Evolutionary conservation across 768 basidiomycete genomes (phyloP), one percentile per base, ranked within the genome.

Genomic region (Leccinum subtestaceum): DNA sequence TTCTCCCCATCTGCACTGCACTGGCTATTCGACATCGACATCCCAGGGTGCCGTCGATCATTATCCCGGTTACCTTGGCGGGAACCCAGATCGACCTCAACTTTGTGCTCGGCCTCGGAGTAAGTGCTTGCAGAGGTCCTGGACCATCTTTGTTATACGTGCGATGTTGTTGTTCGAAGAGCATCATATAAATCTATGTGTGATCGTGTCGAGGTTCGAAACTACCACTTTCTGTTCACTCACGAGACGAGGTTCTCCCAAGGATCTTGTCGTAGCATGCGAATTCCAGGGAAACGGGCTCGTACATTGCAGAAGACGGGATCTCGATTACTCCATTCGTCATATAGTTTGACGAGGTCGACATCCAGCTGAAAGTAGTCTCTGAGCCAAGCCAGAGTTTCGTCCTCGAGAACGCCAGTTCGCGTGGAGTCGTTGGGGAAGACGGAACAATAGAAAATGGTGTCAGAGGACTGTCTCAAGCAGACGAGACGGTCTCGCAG

Each of bases 241-340:
- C 73, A 97, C 95, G 93, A 94, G 47, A 98, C 76, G 29, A 98
- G 81, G 66, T 91, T 95, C 75, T 98, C 96, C 88, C 93, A 98
- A 63, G 93, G 93, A 69, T 96, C 94, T 74, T 98, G 95, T 67
- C 91, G 80, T 43, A 98, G 73, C 59, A 98, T 87, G 55, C 95
- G 76, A 48, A 96, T 91, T 8, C 97, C 97, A 57, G 81, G 72
- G 62, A 95, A 91, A 19, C 88, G 80, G 21, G 81, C 75, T 60
- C 80, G 80, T 36, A 88, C 72, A 38, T 73, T 78, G 23, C 82
- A 77, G 70, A 98, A 97, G 55, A 95, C 85, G 31, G 81, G 76
- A 67, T 99, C 97, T 49, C 80, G 76, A 17, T 67, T 64, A 32
- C 83, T 77, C 96, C 96, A 99, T 60, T 86, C 75, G 19, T 78